These are phyloP conservation scores for Euptelea pleiosperma DNA, from an alignment of 164 flowering plant species.

Conservation along the genomic window DNA sequence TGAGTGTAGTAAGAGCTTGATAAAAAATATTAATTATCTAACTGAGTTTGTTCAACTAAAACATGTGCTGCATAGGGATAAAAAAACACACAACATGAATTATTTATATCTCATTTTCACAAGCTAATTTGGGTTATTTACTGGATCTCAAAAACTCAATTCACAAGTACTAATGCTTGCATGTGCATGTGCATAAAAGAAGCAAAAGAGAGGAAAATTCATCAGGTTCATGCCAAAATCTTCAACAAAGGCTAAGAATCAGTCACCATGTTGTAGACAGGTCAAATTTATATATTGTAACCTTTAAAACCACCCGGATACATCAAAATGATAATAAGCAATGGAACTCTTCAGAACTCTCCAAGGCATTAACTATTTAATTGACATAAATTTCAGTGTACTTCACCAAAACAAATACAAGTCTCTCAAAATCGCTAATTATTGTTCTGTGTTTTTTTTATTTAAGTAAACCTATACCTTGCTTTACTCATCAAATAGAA, in stretches of 20 bases:
- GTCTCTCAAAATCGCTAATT: too few species aligned
- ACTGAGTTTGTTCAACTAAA: not conserved
- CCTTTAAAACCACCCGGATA: not conserved
- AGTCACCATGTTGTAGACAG: not conserved
- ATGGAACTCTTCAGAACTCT: constrained; percentile 1
- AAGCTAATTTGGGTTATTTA: not conserved
- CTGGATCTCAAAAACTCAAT: not conserved
- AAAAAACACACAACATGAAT: not conserved
- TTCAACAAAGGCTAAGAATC: not conserved
- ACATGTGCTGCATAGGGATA: not conserved
- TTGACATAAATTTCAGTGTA: constrained; percentile 1
- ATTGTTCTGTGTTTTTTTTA: not conserved
- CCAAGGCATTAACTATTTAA: not conserved
- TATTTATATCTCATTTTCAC: not conserved
- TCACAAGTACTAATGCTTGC: not conserved
- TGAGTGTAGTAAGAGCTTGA: not conserved
- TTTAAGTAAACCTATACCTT: not conserved
- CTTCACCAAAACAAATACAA: not conserved
- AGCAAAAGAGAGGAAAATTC: not conserved
- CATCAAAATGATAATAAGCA: not conserved
- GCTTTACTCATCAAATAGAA: not conserved
- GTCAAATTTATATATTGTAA: not conserved
- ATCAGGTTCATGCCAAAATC: not conserved
- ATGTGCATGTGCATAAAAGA: not conserved
- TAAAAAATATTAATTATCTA: not conserved